phyloP scores from a whole-genome alignment of 352 stramenopile genomes.

The Globisporangium splendens region DNA sequence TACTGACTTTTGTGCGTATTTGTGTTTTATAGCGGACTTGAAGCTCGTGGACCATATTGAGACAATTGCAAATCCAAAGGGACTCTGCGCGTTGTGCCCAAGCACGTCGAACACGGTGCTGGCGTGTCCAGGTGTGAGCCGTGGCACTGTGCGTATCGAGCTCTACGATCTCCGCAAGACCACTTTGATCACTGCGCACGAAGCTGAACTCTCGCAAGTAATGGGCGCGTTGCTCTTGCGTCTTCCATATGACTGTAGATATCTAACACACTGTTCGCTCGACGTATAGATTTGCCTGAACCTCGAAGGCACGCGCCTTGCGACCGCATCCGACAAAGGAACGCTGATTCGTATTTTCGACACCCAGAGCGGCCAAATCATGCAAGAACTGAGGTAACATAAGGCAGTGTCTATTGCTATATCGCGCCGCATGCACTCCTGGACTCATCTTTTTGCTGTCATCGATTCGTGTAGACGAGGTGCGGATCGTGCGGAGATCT shows the following conservation, averaged over 20 bases:
- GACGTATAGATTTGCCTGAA: conserved; percentile 86
- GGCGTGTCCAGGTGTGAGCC: conserved; percentile 91
- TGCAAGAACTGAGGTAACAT: conserved; percentile 72
- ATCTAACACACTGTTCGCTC: neutral
- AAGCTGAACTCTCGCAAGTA: conserved; percentile 90
- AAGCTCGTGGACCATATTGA: conserved; percentile 97
- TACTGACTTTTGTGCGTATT: conserved; percentile 4
- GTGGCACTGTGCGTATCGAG: conserved; percentile 94
- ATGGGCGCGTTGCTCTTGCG: neutral
- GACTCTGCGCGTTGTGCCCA: conserved; percentile 92
- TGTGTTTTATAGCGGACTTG: conserved; percentile 81
- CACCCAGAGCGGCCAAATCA: conserved; percentile 90
- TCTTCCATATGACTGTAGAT: neutral
- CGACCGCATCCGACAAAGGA: conserved; percentile 95
- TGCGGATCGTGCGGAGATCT: conserved; percentile 95
- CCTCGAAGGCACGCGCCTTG: conserved; percentile 92
- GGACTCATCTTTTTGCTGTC: neutral
- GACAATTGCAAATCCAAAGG: conserved; percentile 97
- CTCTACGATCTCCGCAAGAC: conserved; percentile 95
- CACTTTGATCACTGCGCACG: conserved; percentile 95
- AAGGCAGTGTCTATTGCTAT: neutral
- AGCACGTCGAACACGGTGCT: conserved; percentile 94
- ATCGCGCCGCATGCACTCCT: neutral
- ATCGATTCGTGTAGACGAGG: conserved; percentile 65
- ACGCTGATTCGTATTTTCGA: conserved; percentile 98